These are phyloP conservation scores for Pseudogymnoascus sp. DNA, from an alignment of 2,329 filamentous ascomycete genomes.

Conservation along the genomic window DNA sequence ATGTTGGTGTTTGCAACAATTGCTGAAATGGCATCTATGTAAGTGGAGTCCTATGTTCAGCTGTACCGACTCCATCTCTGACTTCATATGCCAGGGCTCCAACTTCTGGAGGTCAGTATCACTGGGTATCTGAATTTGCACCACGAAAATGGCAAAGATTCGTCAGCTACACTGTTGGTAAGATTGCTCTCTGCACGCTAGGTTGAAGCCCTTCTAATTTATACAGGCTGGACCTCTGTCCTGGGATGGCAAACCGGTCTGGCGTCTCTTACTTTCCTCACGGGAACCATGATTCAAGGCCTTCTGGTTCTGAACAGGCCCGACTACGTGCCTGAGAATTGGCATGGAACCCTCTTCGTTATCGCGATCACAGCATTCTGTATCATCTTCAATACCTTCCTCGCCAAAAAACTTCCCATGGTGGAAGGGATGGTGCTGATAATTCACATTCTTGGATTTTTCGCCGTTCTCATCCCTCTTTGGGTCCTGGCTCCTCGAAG, in stretches of 20 bases:
- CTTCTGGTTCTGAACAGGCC: conserved; percentile 29
- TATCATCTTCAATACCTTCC: conserved; percentile 38
- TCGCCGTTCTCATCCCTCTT: conserved; percentile 36
- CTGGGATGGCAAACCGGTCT: conserved; percentile 39
- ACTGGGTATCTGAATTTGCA: conserved; percentile 50
- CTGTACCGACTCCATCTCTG: not conserved
- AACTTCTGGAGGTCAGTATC: conserved; percentile 51
- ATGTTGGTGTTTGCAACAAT: conserved; percentile 21
- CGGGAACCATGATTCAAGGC: conserved; percentile 39
- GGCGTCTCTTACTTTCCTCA: conserved; percentile 36
- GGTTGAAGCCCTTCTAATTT: not conserved
- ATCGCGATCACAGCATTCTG: conserved; percentile 36
- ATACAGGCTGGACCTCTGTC: conserved; percentile 38
- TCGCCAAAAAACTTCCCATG: conserved; percentile 34
- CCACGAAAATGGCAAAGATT: conserved; percentile 42
- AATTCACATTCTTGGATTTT: conserved; percentile 39
- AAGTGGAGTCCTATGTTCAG: conserved; percentile 7
- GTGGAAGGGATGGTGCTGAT: conserved; percentile 38
- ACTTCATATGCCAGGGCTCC: conserved; percentile 36
- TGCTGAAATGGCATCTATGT: conserved; percentile 26
- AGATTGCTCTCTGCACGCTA: conserved; percentile 11
- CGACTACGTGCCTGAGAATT: conserved; percentile 30
- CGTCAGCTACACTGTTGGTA: conserved; percentile 45
- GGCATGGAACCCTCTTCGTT: conserved; percentile 38
- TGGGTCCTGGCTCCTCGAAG: conserved; percentile 25